Percentiles rank a stretch among this genome's conserved stretches.
Evolutionary conservation across 2,329 filamentous ascomycete species (phyloP).

Genomic region (Scedosporium aurantiacum): DNA sequence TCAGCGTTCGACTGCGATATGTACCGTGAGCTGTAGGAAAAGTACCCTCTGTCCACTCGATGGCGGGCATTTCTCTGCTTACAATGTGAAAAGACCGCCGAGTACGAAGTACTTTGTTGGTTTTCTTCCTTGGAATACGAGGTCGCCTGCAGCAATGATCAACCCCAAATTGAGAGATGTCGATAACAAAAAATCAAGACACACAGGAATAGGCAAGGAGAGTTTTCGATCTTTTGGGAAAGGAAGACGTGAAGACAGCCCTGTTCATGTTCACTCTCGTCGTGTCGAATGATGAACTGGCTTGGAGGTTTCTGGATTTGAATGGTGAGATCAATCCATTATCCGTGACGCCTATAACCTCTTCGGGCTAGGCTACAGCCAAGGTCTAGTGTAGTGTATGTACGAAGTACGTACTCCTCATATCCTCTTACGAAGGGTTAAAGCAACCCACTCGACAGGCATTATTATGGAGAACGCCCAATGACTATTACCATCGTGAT

Average conservation of each 20-base stretch:
- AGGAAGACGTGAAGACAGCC: not conserved
- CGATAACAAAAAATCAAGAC: not conserved
- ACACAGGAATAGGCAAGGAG: not conserved
- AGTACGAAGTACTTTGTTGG: not conserved
- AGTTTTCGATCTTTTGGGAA: not conserved
- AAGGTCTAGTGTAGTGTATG: too few species aligned
- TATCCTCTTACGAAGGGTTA: not conserved
- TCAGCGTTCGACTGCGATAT: not conserved
- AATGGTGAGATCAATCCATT: too few species aligned
- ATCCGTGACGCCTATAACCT: not conserved
- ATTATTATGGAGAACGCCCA: not conserved
- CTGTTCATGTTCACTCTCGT: too few species aligned
- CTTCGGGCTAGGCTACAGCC: not conserved
- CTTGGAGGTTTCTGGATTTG: too few species aligned
- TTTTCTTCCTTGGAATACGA: constrained; percentile 1
- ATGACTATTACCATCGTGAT: not conserved
- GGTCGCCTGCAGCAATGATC: constrained; percentile 1
- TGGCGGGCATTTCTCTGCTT: not conserved
- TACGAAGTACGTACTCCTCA: not conserved
- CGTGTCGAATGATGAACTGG: too few species aligned
- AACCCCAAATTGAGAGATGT: not conserved
- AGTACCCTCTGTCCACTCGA: not conserved
- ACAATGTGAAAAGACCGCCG: too few species aligned
- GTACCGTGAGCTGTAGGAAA: not conserved
- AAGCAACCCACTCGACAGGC: not conserved